Evolutionary conservation across 768 basidiomycete genomes (phyloP), one percentile per base, ranked within the genome.

Genomic region (Leccinum ochraceum): DNA sequence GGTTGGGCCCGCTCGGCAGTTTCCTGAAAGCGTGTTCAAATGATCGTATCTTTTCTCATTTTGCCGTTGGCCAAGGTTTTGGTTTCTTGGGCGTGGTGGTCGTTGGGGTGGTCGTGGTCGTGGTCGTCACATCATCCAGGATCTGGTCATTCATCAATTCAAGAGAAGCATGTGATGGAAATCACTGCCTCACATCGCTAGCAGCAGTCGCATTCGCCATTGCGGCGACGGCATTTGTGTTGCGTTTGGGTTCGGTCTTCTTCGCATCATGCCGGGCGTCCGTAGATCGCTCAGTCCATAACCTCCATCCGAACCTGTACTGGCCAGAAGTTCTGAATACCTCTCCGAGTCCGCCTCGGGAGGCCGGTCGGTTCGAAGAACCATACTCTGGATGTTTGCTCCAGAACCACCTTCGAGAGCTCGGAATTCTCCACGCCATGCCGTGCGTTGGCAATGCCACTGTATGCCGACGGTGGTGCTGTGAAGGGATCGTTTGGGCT

Each of bases 31-130:
- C 90, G 54, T 84, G 71, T 54, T 88, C 78, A 72, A 82, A 92
- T n/a, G 90, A 69, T n/a, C 82, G 79, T 1, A 81, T 73, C 66
- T 94, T 93, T 70, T 94, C 92, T 59, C 86, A 83, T 72, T 92
- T 90, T 0, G 92, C 89, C 1, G 86, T 81, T 10, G 78, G 77
- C 89, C 88, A 92, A 20, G 68, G 51, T 5, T 65, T 3, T 1
- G 60, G 49, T 24, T 63, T 66, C 60, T 71, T 71, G 56, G 62
- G 53, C 17, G 64, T 46, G 14, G 59, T 24, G 11, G 48, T 24
- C 10, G 30, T 32, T 32, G 30, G 30, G 30, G 30, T 32, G 30
- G 30, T 32, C 30, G 30, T 32, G 30, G 30, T 36, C 11, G 58
- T 4, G 36, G 65, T 42, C n/a, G 49, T n/a, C 4, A 9, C 30